Conservation (phyloP, 805 yeast species). For the Metschnikowia gruessii region DNA sequence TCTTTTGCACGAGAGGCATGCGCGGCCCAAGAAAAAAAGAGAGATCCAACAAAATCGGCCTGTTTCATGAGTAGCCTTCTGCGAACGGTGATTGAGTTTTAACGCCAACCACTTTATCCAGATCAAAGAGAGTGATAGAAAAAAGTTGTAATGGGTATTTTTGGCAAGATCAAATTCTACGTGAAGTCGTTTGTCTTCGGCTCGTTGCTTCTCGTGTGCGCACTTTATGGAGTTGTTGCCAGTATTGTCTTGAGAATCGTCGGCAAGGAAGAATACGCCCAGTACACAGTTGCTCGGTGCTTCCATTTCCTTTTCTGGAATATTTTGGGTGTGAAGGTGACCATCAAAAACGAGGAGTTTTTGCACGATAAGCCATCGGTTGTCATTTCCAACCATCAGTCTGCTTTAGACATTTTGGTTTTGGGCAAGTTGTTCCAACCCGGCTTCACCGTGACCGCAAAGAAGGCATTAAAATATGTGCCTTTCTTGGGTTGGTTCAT, state of each 20-base stretch:
- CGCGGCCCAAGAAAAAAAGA: conserved; percentile 10
- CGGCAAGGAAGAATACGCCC: conserved; percentile 79
- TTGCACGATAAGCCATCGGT: conserved; percentile 63
- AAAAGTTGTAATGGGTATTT: conserved; percentile 16
- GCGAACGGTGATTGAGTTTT: not conserved
- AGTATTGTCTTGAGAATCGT: conserved; percentile 62
- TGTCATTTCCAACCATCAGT: conserved; percentile 85
- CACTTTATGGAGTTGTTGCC: conserved; percentile 73
- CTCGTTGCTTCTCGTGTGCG: conserved; percentile 53
- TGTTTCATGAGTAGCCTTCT: not conserved
- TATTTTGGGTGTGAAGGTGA: conserved; percentile 66
- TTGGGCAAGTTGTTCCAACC: conserved; percentile 84
- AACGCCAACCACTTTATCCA: not conserved
- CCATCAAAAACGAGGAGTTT: conserved; percentile 48
- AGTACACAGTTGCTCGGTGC: conserved; percentile 85
- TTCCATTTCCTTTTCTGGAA: conserved; percentile 62
- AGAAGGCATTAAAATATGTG: conserved; percentile 73
- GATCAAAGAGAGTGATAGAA: not conserved
- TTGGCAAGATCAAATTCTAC: conserved; percentile 44
- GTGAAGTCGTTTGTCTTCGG: conserved; percentile 52
- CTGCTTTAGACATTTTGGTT: conserved; percentile 78
- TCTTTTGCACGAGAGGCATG: not conserved
- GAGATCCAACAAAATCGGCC: not conserved
- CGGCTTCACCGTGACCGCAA: conserved; percentile 90
- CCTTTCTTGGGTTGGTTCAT: conserved; percentile 98